Evolutionary conservation across 306 rosid genomes (phyloP), one percentile per base, ranked within the genome.

Genomic region (Casuarina cunninghamiana): DNA sequence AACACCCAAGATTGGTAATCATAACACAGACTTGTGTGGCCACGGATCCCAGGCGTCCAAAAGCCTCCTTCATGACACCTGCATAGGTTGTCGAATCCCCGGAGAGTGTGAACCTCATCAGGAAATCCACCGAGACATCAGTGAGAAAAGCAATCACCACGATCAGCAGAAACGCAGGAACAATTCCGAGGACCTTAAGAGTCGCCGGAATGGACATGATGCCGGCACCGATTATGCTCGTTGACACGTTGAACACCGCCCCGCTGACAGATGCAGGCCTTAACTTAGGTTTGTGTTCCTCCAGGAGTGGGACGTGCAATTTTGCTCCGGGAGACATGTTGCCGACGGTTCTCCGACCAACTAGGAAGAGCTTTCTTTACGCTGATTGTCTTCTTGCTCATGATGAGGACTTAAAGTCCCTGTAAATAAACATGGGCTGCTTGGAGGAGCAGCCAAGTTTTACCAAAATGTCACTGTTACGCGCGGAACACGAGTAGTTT

Each of bases 181-280:
- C 58, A 17, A 91, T 89, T 2, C 98, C 98, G 2, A 95, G 86
- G 70, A 95, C 97, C 83, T 88, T 92, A 3, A 95, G 78, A 17
- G 95, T 88, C 12, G 93, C 93, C 65, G 98, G 98, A 10, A 95
- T 87, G 21, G 98, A 95, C 98, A 92, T 95, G 45, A 95, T 95
- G 44, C 98, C 97, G 9, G 96, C 95, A 9, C 98, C 98, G 9
- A 95, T 78, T 11, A 92, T 89, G 87, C 85, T 95, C 2, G 92
- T 92, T 4, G 97, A 89, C 10, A 95, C 89, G 42, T 95, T 95
- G 79, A 92, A 89, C 71, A 95, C 96, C 3, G 98, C 97, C 3
- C 97, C 97, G 0, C 86, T 26, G 1, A 92, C 78, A 5, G 97
- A 82, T 0, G 89, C 92, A 7, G 72, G 81, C 16, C 53, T 69